Evolutionary conservation across 352 stramenopile genomes (phyloP), one percentile per base, ranked within the genome.

Genomic region (Ophiocytium majus): DNA sequence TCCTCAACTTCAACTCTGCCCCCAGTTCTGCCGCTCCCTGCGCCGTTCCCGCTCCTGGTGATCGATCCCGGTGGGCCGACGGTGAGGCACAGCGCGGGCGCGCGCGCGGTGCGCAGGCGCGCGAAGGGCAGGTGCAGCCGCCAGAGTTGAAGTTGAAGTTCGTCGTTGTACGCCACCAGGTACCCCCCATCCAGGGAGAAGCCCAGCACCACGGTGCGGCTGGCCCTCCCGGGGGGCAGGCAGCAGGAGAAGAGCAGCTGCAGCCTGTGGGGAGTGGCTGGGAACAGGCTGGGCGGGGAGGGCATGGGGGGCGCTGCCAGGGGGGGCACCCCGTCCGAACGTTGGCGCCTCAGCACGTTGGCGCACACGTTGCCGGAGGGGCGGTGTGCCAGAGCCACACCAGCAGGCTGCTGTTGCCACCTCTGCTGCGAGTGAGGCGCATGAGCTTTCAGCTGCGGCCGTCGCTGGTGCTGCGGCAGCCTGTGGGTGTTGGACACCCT

Each of bases 161-260:
- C 32, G 5, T 14, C 66, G 35, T 43, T 10, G 14, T 43, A 35
- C 5, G 66, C 66, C 14, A 78, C 14, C 32, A 78, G 66, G 14
- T 78, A 78, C 35, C 14, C 66, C 5, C 66, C 66, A 78, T 78
- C 66, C 5, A 78, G 32, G 32, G 66, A 78, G 32, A 35, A 78
- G 32, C 66, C 66, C 35, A 78, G 17, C 5, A 78, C 66, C 32
- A 78, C 66, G 32, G 5, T 14, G 32, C 5, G 17, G 17, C 5
- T 10, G 66, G 32, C 66, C 5, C 43, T 5, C 14, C 5, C 5
- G 14, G 43, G 43, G 14, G 43, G 43, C 43, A 57, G 43, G 43
- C 43, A 57, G 43, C 43, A 57, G 43, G 5, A 57, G 43, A 57
- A 57, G 14, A 14, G 43, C 43, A 57, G 43, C 5, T 14, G 14